Percentiles rank a stretch among this genome's conserved stretches.
Conservation (phyloP, 2,329 filamentous ascomycete genomes). For the Aspergillus novofumigatus region DNA sequence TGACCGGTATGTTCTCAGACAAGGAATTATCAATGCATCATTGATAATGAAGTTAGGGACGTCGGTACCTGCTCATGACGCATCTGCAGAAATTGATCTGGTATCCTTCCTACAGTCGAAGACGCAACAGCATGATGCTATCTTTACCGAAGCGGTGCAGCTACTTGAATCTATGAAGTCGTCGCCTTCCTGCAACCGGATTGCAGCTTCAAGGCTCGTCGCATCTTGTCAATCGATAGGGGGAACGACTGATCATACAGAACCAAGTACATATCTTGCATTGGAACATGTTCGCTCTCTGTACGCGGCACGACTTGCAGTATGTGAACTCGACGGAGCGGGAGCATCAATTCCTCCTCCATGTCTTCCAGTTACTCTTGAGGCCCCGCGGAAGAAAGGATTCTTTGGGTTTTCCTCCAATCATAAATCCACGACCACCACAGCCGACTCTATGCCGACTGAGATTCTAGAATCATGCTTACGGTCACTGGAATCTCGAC, state of each 20-base stretch:
- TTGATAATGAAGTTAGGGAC: conserved; percentile 3
- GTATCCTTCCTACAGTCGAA: conserved; percentile 24
- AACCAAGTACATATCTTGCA: conserved; percentile 22
- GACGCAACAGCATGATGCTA: conserved; percentile 23
- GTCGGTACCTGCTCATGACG: conserved; percentile 4
- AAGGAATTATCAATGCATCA: neutral
- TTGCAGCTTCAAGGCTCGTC: conserved; percentile 50
- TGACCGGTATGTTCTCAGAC: conserved; percentile 1
- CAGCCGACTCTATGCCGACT: conserved; percentile 13
- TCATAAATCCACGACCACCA: conserved; percentile 15
- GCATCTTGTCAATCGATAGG: conserved; percentile 51
- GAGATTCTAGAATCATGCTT: conserved; percentile 49
- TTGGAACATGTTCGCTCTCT: conserved; percentile 50
- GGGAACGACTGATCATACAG: conserved; percentile 20
- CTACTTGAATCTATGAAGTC: conserved; percentile 44
- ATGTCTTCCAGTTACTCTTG: conserved; percentile 49
- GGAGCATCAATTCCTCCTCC: conserved; percentile 47
- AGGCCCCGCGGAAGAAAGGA: conserved; percentile 28
- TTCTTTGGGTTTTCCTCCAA: conserved; percentile 19
- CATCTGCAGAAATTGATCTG: conserved; percentile 21
- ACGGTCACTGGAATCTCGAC: conserved; percentile 49
- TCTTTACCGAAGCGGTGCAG: conserved; percentile 42
- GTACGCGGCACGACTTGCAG: conserved; percentile 59
- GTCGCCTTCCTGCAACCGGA: conserved; percentile 49
- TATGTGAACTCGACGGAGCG: conserved; percentile 58